Base-by-base conservation (phyloP, 1,139 yeast genomes). In the Suhomyces choctaworum region DNA sequence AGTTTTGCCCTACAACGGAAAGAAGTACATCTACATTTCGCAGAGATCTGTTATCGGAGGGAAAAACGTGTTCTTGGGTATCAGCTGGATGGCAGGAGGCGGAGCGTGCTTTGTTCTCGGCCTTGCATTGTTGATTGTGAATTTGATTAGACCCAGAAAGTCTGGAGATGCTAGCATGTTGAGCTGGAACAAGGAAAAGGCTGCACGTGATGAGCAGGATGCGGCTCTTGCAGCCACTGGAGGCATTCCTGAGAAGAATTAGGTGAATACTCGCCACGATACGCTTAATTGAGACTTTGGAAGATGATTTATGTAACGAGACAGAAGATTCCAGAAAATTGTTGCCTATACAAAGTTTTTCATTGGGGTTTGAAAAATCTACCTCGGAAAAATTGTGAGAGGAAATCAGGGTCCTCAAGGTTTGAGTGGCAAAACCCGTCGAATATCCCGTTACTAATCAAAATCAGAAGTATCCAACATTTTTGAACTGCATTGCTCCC, bases 11-110 rank as follows among this genome's bases (percentile, higher is more conserved):
- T 92, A 80, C 61, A 76, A 86, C 21, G 98, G 98, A 25, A 77
- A 82, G 37, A 92, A 92, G 64, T 79, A 79, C 31, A 60, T 92
- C 31, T 87, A 87, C 42, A 52, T 94, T 24, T 78, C 94, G 8
- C 94, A 96, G 23, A 75, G 95, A 50, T 80, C 95, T 10, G 92
- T 82, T 6, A 77, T 88, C 49, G 98, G 98, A 15, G 97, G 97
- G 16, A 82, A 87, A 54, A 92, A 92, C 60, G 68, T 79, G 36
- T 90, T 90, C 54, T 64, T 92, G 50, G 97, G 98, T 17, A 78
- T 88, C 39, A 76, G 89, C 22, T 92, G 96, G 83, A 78, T 92
- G 52, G 94, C 80, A 11, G 95, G 87, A 16, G 97, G 97, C n/a
- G 95, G 89, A 3, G 63, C 90, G n/a, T 85, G 94, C 51, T 69